Base-by-base conservation (phyloP, 1,284 basidiomycete genomes). In the Hymenochaete sp. region DNA sequence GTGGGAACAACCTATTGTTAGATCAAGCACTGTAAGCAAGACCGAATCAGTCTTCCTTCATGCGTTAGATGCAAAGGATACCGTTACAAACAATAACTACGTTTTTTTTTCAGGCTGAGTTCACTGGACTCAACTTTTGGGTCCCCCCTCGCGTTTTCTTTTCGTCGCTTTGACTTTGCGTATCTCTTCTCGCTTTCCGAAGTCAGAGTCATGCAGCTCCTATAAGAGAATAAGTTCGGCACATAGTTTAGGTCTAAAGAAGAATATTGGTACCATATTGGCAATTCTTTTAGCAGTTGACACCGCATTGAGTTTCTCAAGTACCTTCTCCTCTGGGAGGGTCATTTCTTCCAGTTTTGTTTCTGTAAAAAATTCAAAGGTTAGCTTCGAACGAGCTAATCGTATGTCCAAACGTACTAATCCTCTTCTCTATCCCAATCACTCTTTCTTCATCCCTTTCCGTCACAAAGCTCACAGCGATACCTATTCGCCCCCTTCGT, bases 381-480 rank as follows among this genome's bases (percentile, higher is more conserved):
- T 25, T n/a, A 35, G 29, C 27, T 27, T 14, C 18, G 18, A 36
- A 35, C 5, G 5, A 35, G 5, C 5, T 6, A 42, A 21, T 21
- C 39, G 21, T 41, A 28, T 18, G 10, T 21, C 44, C 29, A 13
- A 13, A 19, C 18, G 62, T 62, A 83, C 89, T 77, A 51, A 97
- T 93, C 29, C 89, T 80, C 37, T 77, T 74, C 64, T 99, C 96
- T 52, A 98, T 88, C 48, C 66, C 73, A 55, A 90, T 61, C 28
- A 98, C 75, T 38, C 86, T 71, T 52, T 92, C 82, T 55, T 96
- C 89, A 58, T 98, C 95, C 36, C 79, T 70, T 65, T 98, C 95
- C 2, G 93, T 96, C 44, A 98, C 88, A 59, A 98, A 89, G 55
- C 91, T 97, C 36, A 98, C 74, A 0, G 92, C 91, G 46, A 92